Base-by-base conservation (phyloP, 23 red algal genomes). In the Gracilaria caudata region DNA sequence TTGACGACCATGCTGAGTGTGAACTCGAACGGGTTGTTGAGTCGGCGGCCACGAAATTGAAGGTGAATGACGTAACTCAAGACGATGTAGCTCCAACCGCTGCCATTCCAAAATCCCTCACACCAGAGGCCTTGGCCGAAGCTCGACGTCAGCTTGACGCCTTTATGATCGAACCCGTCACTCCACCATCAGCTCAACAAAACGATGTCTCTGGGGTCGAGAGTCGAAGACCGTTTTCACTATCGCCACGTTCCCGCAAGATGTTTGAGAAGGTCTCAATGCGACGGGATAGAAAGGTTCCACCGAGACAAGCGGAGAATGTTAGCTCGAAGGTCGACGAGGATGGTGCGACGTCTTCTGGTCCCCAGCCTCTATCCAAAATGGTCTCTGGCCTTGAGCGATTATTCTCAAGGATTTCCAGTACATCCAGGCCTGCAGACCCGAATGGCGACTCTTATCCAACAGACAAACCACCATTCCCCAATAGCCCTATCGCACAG, bases 191-290 rank as follows among this genome's bases (percentile, higher is more conserved):
- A 5, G 43, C 70, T 20, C 5, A 26, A 47, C 21, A 30, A n/a
- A 47, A 47, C 7, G 24, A 75, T 24, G 21, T 16, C 38, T 43
- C 21, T 75, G 70, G 49, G 43, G 4, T 8, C n/a, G 70, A 75
- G 49, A 24, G n/a, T 47, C 37, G 32, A 4, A 33, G 70, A 47
- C 19, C 70, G 29, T 75, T 75, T 49, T 49, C 70, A 25, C 28
- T 49, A 7, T 49, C 70, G 3, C 38, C 70, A 43, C 37, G 43
- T 26, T 75, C 70, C 8, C 70, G 37, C 19, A 75, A 75, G 23
- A 25, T 75, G 19, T 47, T 75, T 75, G 70, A 75, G 33, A 75
- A 75, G 40, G 24, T 75, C 7, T 75, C 70, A 25, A 75, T 75
- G 14, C 70, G 37, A 26, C 37, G 70, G 49, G 70, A 75, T 0